Evolutionary conservation across 495 filamentous ascomycete genomes (phyloP).

Genomic region (Aspergillus taichungensis): DNA sequence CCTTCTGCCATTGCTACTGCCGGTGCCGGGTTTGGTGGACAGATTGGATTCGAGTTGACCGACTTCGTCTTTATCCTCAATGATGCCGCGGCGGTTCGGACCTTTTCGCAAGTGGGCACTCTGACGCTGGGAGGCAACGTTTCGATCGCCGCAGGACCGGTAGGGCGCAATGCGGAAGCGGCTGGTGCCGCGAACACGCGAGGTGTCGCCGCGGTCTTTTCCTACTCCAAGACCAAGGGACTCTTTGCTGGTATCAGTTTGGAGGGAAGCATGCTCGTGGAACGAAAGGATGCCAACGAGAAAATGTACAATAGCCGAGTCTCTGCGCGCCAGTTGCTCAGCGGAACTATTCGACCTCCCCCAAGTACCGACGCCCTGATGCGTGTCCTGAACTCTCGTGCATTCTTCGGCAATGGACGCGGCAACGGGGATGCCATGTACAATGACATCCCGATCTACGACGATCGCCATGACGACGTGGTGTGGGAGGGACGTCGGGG

Average conservation of each 20-base stretch:
- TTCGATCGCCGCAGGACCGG: slow-evolving; percentile 85
- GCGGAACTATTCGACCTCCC: slow-evolving; percentile 68
- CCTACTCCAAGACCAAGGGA: slow-evolving; percentile 95
- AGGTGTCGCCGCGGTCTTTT: slow-evolving; percentile 87
- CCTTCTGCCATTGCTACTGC: slow-evolving; percentile 86
- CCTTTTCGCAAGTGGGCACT: slow-evolving; percentile 86
- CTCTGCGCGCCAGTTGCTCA: slow-evolving; percentile 74
- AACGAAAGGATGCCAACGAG: slow-evolving; percentile 92
- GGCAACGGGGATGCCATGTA: slow-evolving; percentile 63
- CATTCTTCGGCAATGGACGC: slow-evolving; percentile 58
- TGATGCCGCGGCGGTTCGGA: slow-evolving; percentile 81
- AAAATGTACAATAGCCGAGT: slow-evolving; percentile 81
- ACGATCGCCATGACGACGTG: slow-evolving; percentile 76
- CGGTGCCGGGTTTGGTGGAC: slow-evolving; percentile 89
- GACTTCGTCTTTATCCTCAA: slow-evolving; percentile 99
- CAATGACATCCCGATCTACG: slow-evolving; percentile 91
- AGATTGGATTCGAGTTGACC: slow-evolving; percentile 95
- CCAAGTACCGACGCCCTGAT: slow-evolving; percentile 76
- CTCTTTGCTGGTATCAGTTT: slow-evolving; percentile 92
- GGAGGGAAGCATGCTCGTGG: slow-evolving; percentile 83
- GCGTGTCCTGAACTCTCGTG: slow-evolving; percentile 70
- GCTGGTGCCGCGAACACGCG: slow-evolving; percentile 87
- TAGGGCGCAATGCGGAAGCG: slow-evolving; percentile 92
- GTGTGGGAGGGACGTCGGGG: slow-evolving; percentile 86
- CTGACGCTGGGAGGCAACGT: slow-evolving; percentile 94